phyloP scores from a whole-genome alignment of 495 filamentous ascomycete genomes.

The Hypoxylon lienhwacheense region DNA sequence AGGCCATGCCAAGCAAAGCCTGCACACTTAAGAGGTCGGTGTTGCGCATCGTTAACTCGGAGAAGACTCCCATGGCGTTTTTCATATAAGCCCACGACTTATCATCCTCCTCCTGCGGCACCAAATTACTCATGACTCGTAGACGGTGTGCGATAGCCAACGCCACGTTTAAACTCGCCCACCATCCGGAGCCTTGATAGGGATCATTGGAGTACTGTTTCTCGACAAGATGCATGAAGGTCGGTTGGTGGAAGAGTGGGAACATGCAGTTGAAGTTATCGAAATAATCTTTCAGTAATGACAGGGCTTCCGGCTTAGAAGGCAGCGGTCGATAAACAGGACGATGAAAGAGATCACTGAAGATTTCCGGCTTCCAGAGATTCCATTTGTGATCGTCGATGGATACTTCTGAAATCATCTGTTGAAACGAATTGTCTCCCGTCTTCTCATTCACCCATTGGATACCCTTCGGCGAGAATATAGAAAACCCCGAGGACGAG shows the following conservation, averaged over 20 bases:
- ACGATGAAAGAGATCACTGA: slow-evolving; percentile 86
- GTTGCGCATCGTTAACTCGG: slow-evolving; percentile 92
- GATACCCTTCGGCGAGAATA: slow-evolving; percentile 96
- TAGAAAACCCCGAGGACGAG: slow-evolving; percentile 96
- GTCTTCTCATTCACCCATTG: slow-evolving; percentile 99
- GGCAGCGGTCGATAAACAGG: slow-evolving; percentile 83
- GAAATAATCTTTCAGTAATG: slow-evolving; percentile 89
- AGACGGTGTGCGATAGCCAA: slow-evolving; percentile 89
- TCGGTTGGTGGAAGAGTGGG: slow-evolving; percentile 94
- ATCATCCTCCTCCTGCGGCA: slow-evolving; percentile 84
- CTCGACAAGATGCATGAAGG: slow-evolving; percentile 95
- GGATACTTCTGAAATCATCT: slow-evolving; percentile 84
- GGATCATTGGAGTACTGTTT: slow-evolving; percentile 88
- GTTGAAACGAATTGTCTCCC: slow-evolving; percentile 89
- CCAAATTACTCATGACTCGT: slow-evolving; percentile 92
- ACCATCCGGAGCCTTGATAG: slow-evolving; percentile 97
- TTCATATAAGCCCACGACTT: slow-evolving; percentile 95
- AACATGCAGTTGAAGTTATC: slow-evolving; percentile 99
- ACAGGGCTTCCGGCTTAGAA: slow-evolving; percentile 75
- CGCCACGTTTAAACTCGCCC: slow-evolving; percentile 93
- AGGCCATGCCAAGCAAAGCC: slow-evolving; percentile 89
- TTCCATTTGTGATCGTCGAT: slow-evolving; percentile 91
- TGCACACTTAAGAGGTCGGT: slow-evolving; percentile 97
- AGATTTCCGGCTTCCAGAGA: slow-evolving; percentile 95
- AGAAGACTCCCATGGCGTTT: slow-evolving; percentile 90